A percentile compares a stretch with the other conserved stretches of the same genome.
Conservation (phyloP, 768 basidiomycete genomes). For the Auriscalpium orientale region DNA sequence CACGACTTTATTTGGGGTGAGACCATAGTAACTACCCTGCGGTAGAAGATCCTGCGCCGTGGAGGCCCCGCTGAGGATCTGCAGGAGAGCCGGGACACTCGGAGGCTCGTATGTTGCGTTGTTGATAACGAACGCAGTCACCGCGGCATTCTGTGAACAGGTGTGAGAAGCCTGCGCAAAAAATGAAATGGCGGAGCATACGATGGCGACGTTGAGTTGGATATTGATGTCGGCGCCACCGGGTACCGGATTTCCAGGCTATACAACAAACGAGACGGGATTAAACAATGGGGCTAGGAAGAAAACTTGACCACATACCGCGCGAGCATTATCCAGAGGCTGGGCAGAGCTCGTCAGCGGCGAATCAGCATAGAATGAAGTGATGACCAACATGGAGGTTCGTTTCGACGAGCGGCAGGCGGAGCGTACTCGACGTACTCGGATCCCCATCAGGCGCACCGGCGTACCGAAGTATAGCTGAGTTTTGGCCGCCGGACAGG, state of each 20-base stretch:
- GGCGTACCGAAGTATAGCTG: conserved; percentile 32
- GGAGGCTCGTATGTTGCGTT: conserved; percentile 32
- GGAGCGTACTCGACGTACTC: conserved; percentile 3
- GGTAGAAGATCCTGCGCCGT: conserved; percentile 43
- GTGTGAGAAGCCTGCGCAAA: conserved; percentile 4
- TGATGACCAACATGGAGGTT: conserved; percentile 14
- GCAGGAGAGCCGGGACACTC: conserved; percentile 45
- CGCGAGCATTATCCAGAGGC: conserved; percentile 10
- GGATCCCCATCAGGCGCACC: conserved; percentile 27
- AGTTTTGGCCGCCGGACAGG: conserved; percentile 25
- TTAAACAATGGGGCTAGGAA: background rate
- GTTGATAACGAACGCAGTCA: conserved; percentile 27
- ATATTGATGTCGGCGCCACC: conserved; percentile 19
- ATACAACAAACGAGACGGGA: background rate
- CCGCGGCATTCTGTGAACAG: background rate
- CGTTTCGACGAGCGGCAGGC: conserved; percentile 11
- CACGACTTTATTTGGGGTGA: conserved; percentile 41
- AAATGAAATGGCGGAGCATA: background rate
- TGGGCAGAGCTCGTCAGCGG: background rate
- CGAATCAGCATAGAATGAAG: background rate
- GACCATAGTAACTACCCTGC: conserved; percentile 36
- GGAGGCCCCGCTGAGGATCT: conserved; percentile 48
- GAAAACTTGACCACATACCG: conserved; percentile 1
- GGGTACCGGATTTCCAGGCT: conserved; percentile 16
- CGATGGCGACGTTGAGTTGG: conserved; percentile 11